phyloP scores from a whole-genome alignment of 2,329 filamentous ascomycete species.

The Aureobasidium musti region DNA sequence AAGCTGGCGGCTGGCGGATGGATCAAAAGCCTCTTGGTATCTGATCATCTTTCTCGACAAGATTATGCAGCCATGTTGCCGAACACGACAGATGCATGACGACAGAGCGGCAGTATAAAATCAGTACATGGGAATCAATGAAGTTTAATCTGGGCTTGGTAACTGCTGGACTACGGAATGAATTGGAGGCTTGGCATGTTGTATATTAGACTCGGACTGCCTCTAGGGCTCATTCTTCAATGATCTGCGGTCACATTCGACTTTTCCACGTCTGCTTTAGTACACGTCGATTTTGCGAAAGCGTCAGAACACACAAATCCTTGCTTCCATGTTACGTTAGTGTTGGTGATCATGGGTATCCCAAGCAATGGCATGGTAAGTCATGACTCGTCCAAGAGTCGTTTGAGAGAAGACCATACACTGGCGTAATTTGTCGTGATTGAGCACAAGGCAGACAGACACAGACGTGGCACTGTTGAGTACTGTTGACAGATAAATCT shows the following conservation, averaged over 20 bases:
- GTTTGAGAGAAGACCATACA: background rate
- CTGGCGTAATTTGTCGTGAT: background rate
- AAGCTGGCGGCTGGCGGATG: background rate
- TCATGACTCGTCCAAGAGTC: background rate
- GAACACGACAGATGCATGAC: background rate
- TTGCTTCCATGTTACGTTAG: background rate
- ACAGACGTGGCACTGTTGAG: conserved; percentile 25
- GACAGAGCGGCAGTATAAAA: background rate
- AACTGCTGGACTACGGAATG: background rate
- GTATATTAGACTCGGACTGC: conserved; percentile 10
- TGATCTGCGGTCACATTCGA: background rate
- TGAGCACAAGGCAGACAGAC: conserved; percentile 20
- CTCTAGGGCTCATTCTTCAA: background rate
- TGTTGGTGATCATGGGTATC: background rate
- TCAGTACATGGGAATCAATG: background rate
- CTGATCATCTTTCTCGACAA: background rate
- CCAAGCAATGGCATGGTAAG: background rate
- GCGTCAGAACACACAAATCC: background rate
- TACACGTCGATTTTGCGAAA: background rate
- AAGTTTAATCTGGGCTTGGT: background rate
- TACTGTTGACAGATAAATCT: background rate
- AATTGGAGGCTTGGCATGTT: background rate
- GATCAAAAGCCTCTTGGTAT: background rate
- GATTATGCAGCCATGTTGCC: background rate
- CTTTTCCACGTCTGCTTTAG: background rate